A percentile compares a stretch with the other conserved stretches of the same genome.
Conservation (phyloP, 495 filamentous ascomycete species). For the Neurospora tetrasperma region DNA sequence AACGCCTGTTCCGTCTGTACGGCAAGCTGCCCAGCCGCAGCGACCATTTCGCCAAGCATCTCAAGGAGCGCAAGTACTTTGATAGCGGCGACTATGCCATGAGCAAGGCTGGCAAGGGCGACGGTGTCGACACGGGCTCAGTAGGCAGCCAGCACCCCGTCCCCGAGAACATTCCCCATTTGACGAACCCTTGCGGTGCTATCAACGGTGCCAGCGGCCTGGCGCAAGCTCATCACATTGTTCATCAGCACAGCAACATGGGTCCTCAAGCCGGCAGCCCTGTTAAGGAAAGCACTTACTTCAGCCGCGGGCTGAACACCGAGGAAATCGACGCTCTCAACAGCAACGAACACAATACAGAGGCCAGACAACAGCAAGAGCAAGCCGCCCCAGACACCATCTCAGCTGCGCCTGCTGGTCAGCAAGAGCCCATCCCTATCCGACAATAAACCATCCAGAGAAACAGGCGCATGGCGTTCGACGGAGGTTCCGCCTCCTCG, state of each 20-base stretch:
- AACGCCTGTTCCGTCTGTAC: constrained; percentile 89
- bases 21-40: constrained; percentile 94
- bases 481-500: background rate
- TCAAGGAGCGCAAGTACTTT: constrained; percentile 98
- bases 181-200: constrained; percentile 53
- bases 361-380: constrained; percentile 7
- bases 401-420: constrained; percentile 8
- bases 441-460: constrained; percentile 29
- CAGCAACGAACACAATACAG: constrained; percentile 11
- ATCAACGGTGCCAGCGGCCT: constrained; percentile 34
- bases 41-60: constrained; percentile 94
- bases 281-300: constrained; percentile 75
- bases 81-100: constrained; percentile 97
- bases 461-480: background rate
- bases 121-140: constrained; percentile 83
- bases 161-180: constrained; percentile 93
- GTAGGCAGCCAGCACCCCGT: constrained; percentile 91
- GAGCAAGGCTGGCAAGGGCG: constrained; percentile 95
- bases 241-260: constrained; percentile 33
- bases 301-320: constrained; percentile 66
- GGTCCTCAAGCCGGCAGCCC: constrained; percentile 61
- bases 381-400: constrained; percentile 8
- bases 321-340: constrained; percentile 47
- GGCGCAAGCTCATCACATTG: constrained; percentile 26
- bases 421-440: constrained; percentile 55